Evolutionary conservation across 345 rosid species (phyloP).

Genomic region (Populus nigra): DNA sequence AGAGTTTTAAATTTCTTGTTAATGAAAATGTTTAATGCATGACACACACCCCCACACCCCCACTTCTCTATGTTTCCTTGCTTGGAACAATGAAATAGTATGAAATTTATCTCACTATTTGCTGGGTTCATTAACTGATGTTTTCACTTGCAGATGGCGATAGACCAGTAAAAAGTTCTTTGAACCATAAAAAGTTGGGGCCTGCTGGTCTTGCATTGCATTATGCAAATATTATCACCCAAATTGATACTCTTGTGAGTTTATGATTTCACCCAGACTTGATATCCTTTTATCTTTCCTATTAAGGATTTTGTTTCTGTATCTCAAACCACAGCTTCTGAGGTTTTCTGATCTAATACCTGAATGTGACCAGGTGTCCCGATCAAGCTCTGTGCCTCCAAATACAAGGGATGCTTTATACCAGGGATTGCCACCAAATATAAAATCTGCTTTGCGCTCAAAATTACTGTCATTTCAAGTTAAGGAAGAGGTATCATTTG

Average conservation of each 20-base stretch:
- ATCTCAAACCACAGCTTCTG: not conserved
- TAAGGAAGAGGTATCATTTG: constrained; percentile 65
- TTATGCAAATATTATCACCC: constrained; percentile 91
- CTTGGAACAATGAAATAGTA: not conserved
- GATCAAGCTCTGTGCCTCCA: constrained; percentile 89
- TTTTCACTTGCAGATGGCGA: constrained; percentile 58
- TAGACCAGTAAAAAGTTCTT: constrained; percentile 32
- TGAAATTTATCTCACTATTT: not conserved
- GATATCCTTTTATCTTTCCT: not conserved
- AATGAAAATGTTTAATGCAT: not conserved
- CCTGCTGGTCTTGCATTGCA: constrained; percentile 96
- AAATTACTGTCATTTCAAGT: constrained; percentile 64
- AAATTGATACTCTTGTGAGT: constrained; percentile 94
- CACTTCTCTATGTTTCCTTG: not conserved
- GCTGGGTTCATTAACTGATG: not conserved
- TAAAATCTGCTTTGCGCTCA: constrained; percentile 78
- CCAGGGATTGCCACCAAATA: constrained; percentile 86
- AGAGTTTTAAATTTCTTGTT: not conserved
- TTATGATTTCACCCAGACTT: constrained; percentile 1
- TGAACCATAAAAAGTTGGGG: constrained; percentile 62
- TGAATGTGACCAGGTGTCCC: constrained; percentile 63
- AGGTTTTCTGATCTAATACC: constrained; percentile 7
- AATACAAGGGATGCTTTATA: constrained; percentile 92
- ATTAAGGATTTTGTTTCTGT: not conserved
- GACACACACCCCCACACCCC: not conserved